Evolutionary conservation across 106 monocot genomes (phyloP), one percentile per base, ranked within the genome.

Genomic region (Acorus calamus): DNA sequence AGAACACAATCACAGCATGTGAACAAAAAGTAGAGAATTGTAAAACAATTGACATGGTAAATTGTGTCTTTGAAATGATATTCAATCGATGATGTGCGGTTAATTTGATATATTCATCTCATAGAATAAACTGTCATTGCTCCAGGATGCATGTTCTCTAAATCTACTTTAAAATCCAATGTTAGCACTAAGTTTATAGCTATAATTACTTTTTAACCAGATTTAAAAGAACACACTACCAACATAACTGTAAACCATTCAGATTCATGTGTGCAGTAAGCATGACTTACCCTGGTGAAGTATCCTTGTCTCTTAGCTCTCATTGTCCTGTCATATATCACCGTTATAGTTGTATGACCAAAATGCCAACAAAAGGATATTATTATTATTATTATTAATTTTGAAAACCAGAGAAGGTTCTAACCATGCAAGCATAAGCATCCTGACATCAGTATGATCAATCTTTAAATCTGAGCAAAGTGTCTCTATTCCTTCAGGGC

Each of bases 351-450:
- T 55, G 42, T 10, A 62, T 57, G 41, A n/a, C 11, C 14, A 10
- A 49, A 65, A 52, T 10, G 4, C 5, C 11, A 48, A 63, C 0
- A 11, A 55, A 49, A 49, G 6, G 3, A 4, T 10, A 14, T 12
- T 11, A 63, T 13, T 49, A 14, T 12, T 11, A 63, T 13, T 49
- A 5, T 4, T 12, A 7, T 2, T 13, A 67, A n/a, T 44, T 28
- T 46, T 7, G 6, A 14, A 50, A 63, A 50, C 2, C 2, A 2
- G 2, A 7, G 13, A 10, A 11, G 74, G 6, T 60, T 8, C 62
- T 64, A 83, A 94, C 94, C 94, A 96, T 11, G 94, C 94, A 76
- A 90, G 90, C 90, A 96, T 90, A 10, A 96, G 84, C 59, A 96
- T 96, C 71, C 86, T 84, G 28, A 28, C 28, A 28, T 28, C 28